phyloP scores from a whole-genome alignment of 1,284 basidiomycete species.

The Crepidotus sp. region DNA sequence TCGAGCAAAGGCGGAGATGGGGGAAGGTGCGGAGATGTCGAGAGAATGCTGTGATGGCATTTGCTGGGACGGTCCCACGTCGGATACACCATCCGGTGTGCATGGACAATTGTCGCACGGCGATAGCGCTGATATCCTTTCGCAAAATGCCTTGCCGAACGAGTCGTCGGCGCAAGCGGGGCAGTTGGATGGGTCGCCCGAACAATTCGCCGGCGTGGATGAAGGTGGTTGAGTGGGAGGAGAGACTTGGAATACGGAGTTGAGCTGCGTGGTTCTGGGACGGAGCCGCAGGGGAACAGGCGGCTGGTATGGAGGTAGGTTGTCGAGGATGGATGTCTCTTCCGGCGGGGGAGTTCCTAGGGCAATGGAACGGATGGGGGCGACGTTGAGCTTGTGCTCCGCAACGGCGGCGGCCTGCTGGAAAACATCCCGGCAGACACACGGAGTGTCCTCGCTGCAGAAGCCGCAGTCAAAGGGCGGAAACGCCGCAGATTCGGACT shows the following conservation, averaged over 20 bases:
- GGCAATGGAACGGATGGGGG: constrained; percentile 19
- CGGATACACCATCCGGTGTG: constrained; percentile 9
- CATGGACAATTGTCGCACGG: constrained; percentile 51
- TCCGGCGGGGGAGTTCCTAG: constrained; percentile 8
- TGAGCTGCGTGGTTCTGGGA: constrained; percentile 27
- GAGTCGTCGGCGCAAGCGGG: constrained; percentile 71
- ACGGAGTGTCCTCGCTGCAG: constrained; percentile 61
- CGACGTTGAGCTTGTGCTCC: constrained; percentile 19
- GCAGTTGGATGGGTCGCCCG: constrained; percentile 54
- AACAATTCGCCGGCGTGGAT: constrained; percentile 26
- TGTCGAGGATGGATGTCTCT: constrained; percentile 55
- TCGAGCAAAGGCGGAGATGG: constrained; percentile 14
- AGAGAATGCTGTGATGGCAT: constrained; percentile 21
- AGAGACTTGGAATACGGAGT: constrained; percentile 46
- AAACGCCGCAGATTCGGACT: constrained; percentile 17
- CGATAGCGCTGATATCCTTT: constrained; percentile 53
- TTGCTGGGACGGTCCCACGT: constrained; percentile 15
- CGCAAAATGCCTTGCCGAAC: constrained; percentile 83
- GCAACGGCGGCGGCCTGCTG: constrained; percentile 22
- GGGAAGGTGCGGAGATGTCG: constrained; percentile 17
- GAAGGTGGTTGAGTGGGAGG: constrained; percentile 21
- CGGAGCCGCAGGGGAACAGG: constrained; percentile 66
- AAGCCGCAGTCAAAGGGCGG: constrained; percentile 51
- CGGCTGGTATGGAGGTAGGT: constrained; percentile 68
- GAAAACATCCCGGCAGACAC: constrained; percentile 62